Percentiles rank a stretch among this genome's conserved stretches.
Conservation (phyloP, 2,329 filamentous ascomycete species). For the Exserohilum turcica region DNA sequence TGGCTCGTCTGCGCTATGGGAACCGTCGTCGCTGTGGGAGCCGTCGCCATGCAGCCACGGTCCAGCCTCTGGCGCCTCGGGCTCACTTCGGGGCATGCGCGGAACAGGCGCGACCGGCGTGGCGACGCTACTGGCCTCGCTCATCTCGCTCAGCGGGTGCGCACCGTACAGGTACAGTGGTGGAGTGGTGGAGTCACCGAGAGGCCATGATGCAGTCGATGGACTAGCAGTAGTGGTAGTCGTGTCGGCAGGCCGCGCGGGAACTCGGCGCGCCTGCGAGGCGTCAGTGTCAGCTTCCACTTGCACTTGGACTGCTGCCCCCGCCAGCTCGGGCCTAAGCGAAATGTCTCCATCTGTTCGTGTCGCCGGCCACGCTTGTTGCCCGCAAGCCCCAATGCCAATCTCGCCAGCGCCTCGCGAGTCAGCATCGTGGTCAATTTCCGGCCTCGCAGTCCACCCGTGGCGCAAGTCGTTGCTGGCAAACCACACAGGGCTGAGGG, state of each 20-base stretch:
- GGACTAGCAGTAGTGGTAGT: slow-evolving; percentile 38
- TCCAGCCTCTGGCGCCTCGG: slow-evolving; percentile 25
- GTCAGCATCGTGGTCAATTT: slow-evolving; percentile 1
- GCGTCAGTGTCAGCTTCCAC: too few relatives aligned
- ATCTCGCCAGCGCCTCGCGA: slow-evolving; percentile 4
- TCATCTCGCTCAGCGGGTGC: slow-evolving; percentile 31
- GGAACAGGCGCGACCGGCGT: slow-evolving; percentile 37
- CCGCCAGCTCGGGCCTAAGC: slow-evolving; percentile 15
- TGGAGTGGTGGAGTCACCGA: slow-evolving; percentile 31
- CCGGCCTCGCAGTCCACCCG: neutral
- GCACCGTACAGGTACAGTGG: slow-evolving; percentile 34
- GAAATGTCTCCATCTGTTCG: slow-evolving; percentile 11
- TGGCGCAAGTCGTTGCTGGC: slow-evolving; percentile 17
- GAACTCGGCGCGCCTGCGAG: slow-evolving; percentile 22
- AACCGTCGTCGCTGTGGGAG: slow-evolving; percentile 14
- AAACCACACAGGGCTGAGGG: slow-evolving; percentile 14
- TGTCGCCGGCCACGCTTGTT: slow-evolving; percentile 8
- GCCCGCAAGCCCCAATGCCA: neutral
- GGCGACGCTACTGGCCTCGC: slow-evolving; percentile 31
- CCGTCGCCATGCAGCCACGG: slow-evolving; percentile 13
- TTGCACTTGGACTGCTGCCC: too few relatives aligned
- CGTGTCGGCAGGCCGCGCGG: slow-evolving; percentile 35
- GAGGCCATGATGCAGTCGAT: slow-evolving; percentile 41
- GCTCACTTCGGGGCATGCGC: slow-evolving; percentile 22
- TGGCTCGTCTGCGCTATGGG: slow-evolving; percentile 11